Base-by-base conservation (phyloP, 352 stramenopile genomes). In the Phytophthora megakarya region DNA sequence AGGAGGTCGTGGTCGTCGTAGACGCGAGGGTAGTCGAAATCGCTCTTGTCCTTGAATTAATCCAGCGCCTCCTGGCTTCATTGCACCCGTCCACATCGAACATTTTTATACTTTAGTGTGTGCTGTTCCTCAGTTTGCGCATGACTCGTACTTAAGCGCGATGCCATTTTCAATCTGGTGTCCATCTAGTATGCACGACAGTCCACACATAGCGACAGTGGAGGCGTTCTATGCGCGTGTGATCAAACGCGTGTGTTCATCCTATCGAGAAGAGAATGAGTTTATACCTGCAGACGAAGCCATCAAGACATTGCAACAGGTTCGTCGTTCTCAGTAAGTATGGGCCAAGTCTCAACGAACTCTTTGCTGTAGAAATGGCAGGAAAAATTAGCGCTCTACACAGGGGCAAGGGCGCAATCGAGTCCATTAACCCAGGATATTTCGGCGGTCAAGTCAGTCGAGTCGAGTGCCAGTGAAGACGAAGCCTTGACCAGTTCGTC, bases 171-270 rank as follows among this genome's bases (percentile, higher is more conserved):
- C n/a, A n/a, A n/a, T n/a, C n/a, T n/a, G n/a, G n/a, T n/a, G n/a
- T n/a, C n/a, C n/a, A n/a, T n/a, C n/a, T n/a, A n/a, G n/a, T n/a
- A 35, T 35, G 30, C 30, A 35, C 13, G 30, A 12, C 30, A 35
- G 35, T 10, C 33, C 19, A 16, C 28, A 63, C 8, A 51, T 72
- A 16, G 72, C 70, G 46, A 65, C 45, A 15, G 28, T 89, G 8
- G 68, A 73, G 28, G 77, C 67, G 22, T 84, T 90, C 52, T 90
- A 90, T 55, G 49, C 72, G 50, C 79, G 79, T 37, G 74, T 89
- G 15, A 84, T 90, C 40, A 58, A 62, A n/a, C 79, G 81, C 40
- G 79, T 89, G 40, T 89, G 79, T 46, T 50, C 57, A 40, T 63
- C 64, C 8, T 86, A 86, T 39, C 54, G 44, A n/a, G 43, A 81